Evolutionary conservation across 2,329 filamentous ascomycete species (phyloP), one percentile per base, ranked within the genome.

Genomic region (Aspergillus amoenus): DNA sequence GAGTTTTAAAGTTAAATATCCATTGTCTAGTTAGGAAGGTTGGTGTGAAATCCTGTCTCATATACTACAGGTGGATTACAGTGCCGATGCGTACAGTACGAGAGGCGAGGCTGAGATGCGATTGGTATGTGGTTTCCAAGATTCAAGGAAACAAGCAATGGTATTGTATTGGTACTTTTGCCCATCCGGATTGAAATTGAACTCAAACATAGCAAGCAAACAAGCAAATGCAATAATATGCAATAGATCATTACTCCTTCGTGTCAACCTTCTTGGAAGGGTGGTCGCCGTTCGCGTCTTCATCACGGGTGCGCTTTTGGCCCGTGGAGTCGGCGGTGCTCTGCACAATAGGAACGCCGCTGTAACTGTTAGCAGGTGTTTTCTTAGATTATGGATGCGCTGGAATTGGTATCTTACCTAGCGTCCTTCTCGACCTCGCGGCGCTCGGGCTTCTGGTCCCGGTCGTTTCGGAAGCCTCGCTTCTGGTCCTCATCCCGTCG

Each of bases 231-330:
- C 47, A 48, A 30, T 30, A 3, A 4, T 34, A 51, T 22, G 18
- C 41, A 52, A 47, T 34, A 55, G 12, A 48, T 59, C 42, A 57
- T 69, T 70, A 76, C 62, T 76, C 73, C 69, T 78, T 79, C 52
- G 68, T 64, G 65, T 81, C 79, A 40, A 78, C 73, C 68, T 82
- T 82, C 72, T 82, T 82, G 22, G 74, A 66, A 18, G 76, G 73
- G 57, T 70, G 73, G 37, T 75, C 73, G 15, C 69, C 72, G 32
- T 68, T 72, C 46, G 57, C 50, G 42, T 73, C 70, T 24, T 78
- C 78, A 46, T 80, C 78, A 21, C 76, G 75, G 37, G 70, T 64
- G 46, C 79, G 77, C 74, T 81, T 81, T 67, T 79, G 74, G 46
- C 74, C 72, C 47, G 66, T 37, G 34, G 34, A 45, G 55, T 67